Percentiles rank a stretch among this genome's conserved stretches.
Conservation (phyloP, 2,329 filamentous ascomycete genomes). For the Alternaria dauci region DNA sequence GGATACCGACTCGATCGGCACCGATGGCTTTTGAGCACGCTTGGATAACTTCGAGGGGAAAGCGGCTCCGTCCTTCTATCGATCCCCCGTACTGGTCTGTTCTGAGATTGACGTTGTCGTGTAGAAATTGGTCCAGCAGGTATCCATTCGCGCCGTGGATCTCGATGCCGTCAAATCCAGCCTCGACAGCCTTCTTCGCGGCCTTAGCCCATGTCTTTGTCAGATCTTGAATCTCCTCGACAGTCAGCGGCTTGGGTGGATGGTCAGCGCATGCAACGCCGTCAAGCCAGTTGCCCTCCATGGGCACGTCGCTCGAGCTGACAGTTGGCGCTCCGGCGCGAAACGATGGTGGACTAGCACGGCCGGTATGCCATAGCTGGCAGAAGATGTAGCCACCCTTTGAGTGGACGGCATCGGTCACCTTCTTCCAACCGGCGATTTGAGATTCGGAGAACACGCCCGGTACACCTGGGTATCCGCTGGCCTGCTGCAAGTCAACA, state of each 20-base stretch:
- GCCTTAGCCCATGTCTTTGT: slow-evolving; percentile 52
- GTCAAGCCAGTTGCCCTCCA: slow-evolving; percentile 53
- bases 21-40: slow-evolving; percentile 47
- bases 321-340: slow-evolving; percentile 48
- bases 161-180: slow-evolving; percentile 54
- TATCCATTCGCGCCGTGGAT: slow-evolving; percentile 55
- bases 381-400: slow-evolving; percentile 60
- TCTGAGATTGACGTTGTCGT: slow-evolving; percentile 60
- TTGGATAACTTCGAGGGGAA: slow-evolving; percentile 63
- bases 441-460: slow-evolving; percentile 52
- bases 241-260: slow-evolving; percentile 47
- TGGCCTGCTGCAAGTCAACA: slow-evolving; percentile 45
- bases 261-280: slow-evolving; percentile 48
- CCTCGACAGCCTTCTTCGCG: slow-evolving; percentile 48
- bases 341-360: slow-evolving; percentile 52
- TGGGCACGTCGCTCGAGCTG: slow-evolving; percentile 53
- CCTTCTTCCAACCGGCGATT: slow-evolving; percentile 60
- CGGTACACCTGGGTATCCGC: slow-evolving; percentile 49
- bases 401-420: slow-evolving; percentile 61
- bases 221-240: slow-evolving; percentile 51
- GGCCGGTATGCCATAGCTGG: slow-evolving; percentile 60
- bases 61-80: slow-evolving; percentile 62
- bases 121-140: slow-evolving; percentile 62
- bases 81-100: slow-evolving; percentile 62
- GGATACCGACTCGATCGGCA: slow-evolving; percentile 43